Conservation (phyloP, 2,329 filamentous ascomycete genomes). For the Fusarium pseudocircinatum region DNA sequence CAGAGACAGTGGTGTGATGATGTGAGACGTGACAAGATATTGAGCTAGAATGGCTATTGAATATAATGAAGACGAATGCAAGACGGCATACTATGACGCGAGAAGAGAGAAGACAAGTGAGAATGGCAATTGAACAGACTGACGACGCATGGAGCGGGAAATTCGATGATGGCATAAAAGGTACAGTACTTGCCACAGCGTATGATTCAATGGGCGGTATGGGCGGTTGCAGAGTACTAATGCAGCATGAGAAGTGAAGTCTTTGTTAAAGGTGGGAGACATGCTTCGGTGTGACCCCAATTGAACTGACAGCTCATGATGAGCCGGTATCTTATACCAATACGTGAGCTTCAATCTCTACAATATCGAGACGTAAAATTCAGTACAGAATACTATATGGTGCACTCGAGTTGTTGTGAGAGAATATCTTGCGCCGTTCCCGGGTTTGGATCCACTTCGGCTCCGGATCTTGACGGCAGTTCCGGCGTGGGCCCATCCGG, state of each 20-base stretch:
- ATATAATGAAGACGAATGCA: not conserved
- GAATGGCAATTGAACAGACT: not conserved
- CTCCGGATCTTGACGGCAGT: not conserved
- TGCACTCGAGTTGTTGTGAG: not conserved
- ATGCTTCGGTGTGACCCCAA: not conserved
- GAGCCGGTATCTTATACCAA: not conserved
- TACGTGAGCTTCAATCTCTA: not conserved
- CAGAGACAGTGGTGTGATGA: not conserved
- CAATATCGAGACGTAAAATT: not conserved
- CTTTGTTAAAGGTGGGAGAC: not conserved
- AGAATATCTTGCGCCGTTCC: not conserved
- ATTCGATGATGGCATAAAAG: not conserved
- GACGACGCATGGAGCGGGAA: not conserved
- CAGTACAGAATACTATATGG: no score
- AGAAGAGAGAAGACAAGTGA: not conserved
- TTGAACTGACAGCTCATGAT: not conserved
- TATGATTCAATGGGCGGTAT: not conserved
- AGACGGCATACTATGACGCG: not conserved
- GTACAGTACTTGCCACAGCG: no score
- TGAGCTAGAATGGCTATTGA: no score
- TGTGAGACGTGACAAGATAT: fast-evolving
- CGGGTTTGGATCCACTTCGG: not conserved
- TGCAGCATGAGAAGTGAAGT: not conserved
- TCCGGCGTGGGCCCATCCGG: not conserved
- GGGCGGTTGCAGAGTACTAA: not conserved